Base-by-base conservation (phyloP, 164 flowering plant genomes). In the Amborella trichopoda region DNA sequence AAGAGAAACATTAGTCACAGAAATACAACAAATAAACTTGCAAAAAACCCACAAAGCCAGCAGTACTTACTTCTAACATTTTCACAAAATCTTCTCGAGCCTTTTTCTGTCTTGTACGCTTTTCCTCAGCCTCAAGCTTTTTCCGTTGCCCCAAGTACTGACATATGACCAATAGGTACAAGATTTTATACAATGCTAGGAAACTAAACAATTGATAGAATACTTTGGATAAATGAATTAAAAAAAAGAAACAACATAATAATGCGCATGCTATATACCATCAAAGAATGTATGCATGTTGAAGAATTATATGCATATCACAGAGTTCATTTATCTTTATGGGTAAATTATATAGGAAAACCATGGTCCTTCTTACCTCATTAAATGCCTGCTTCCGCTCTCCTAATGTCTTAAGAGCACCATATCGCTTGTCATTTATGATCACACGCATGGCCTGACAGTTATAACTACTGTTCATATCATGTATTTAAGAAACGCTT, bases 311-410 rank as follows among this genome's bases (percentile, higher is more conserved):
- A n/a, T n/a, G n/a, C n/a, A n/a, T n/a, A n/a, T n/a, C n/a, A n/a
- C n/a, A n/a, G n/a, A n/a, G n/a, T n/a, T n/a, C n/a, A n/a, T n/a
- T n/a, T n/a, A n/a, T n/a, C n/a, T n/a, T n/a, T n/a, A n/a, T n/a
- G n/a, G n/a, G n/a, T n/a, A n/a, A n/a, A n/a, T n/a, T n/a, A n/a
- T n/a, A n/a, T n/a, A n/a, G n/a, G n/a, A n/a, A n/a, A n/a, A n/a
- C n/a, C n/a, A n/a, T n/a, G n/a, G n/a, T n/a, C n/a, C n/a, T n/a
- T 24, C 21, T 26, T 67, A 93, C 99, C 94, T 93, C 96, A 61
- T 85, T 77, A 68, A 93, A 93, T 19, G 99, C 94, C 68, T 88
- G 96, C 73, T 93, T 93, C 57, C 95, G 71, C 66, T 93, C 99
- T 32, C 96, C 96, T 40, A 83, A 89, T 25, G 99, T 81, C 69